Conservation (phyloP, 306 rosid genomes). For the Cucumis melo region DNA sequence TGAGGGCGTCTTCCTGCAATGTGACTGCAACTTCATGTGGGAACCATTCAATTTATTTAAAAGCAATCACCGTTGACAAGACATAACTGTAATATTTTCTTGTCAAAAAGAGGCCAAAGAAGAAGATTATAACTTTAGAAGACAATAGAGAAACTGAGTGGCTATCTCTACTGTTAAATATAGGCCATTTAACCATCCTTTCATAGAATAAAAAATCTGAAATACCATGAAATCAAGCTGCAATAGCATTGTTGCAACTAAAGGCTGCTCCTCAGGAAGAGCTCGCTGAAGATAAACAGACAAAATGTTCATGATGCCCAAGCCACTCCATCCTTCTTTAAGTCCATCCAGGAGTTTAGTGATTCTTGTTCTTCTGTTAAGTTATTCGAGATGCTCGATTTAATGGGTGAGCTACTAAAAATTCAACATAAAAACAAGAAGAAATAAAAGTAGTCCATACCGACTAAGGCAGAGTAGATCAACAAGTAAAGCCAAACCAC, state of each 20-base stretch:
- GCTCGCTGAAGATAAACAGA: conserved; percentile 45
- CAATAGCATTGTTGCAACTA: conserved; percentile 48
- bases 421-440: neutral
- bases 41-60: conserved; percentile 20
- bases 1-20: conserved; percentile 65
- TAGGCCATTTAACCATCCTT: neutral
- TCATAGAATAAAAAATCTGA: neutral
- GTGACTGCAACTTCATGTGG: conserved; percentile 58
- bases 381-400: conserved; percentile 9
- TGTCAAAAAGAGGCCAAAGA: neutral
- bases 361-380: conserved; percentile 46
- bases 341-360: conserved; percentile 35
- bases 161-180: neutral
- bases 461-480: conserved; percentile 59
- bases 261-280: conserved; percentile 38
- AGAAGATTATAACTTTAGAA: neutral
- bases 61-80: neutral
- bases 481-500: conserved; percentile 33
- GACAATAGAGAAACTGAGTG: neutral
- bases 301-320: conserved; percentile 52
- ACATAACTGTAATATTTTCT: neutral
- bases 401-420: neutral
- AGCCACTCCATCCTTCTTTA: conserved; percentile 58
- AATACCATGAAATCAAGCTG: conserved; percentile 70
- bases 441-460: conserved; percentile 12